Conservation (phyloP, 1,139 yeast species). For the Maudiozyma humilis region DNA sequence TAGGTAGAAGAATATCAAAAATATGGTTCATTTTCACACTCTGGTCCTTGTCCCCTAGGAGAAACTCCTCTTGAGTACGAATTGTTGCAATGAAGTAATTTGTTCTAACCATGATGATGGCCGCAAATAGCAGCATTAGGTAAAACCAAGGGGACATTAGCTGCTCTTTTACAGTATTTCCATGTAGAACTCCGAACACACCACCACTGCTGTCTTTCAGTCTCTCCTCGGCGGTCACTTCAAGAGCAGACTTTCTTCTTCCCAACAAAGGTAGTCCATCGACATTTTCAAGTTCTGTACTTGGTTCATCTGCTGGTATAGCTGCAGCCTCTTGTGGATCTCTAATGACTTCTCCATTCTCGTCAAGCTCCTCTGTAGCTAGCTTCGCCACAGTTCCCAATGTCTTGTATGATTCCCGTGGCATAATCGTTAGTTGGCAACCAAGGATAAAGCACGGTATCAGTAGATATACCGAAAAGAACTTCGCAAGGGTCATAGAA, state of each 20-base stretch:
- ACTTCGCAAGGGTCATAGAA: slow-evolving; percentile 38
- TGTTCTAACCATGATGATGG: slow-evolving; percentile 81
- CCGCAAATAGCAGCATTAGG: slow-evolving; percentile 68
- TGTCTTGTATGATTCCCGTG: slow-evolving; percentile 64
- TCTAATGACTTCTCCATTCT: slow-evolving; percentile 32
- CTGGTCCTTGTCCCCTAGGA: slow-evolving; percentile 45
- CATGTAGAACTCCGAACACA: slow-evolving; percentile 79
- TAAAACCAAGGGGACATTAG: slow-evolving; percentile 69
- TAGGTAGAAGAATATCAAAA: slow-evolving; percentile 76
- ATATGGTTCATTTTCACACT: slow-evolving; percentile 61
- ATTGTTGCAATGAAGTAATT: slow-evolving; percentile 89
- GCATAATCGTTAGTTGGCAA: slow-evolving; percentile 76
- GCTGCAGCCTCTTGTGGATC: slow-evolving; percentile 19
- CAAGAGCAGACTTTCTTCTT: slow-evolving; percentile 46
- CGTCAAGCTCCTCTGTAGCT: slow-evolving; percentile 64
- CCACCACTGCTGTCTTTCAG: slow-evolving; percentile 56
- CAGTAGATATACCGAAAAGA: slow-evolving; percentile 57
- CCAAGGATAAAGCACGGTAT: slow-evolving; percentile 68
- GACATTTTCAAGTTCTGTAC: slow-evolving; percentile 21
- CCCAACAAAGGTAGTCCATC: slow-evolving; percentile 9
- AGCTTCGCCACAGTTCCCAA: slow-evolving; percentile 58
- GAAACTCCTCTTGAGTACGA: slow-evolving; percentile 64
- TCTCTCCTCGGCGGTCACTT: slow-evolving; percentile 51
- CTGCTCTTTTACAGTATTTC: slow-evolving; percentile 52
- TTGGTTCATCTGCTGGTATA: slow-evolving; percentile 17